Conservation (phyloP, 306 rosid species). For the Fragaria nilgerrensis region DNA sequence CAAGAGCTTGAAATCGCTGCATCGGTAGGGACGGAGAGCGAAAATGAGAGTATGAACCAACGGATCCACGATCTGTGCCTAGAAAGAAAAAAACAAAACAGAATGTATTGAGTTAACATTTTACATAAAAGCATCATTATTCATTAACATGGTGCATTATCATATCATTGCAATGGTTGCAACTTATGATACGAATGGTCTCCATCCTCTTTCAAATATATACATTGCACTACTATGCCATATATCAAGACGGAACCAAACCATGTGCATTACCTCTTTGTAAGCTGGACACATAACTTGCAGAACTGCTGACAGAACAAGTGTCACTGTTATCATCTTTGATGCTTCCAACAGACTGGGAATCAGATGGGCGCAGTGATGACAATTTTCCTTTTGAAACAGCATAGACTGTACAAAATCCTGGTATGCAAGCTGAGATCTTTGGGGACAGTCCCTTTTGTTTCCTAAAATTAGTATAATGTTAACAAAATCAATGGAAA, state of each 20-base stretch:
- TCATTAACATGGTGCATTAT: background rate
- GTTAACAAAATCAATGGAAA: slow-evolving; percentile 6
- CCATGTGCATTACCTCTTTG: slow-evolving; percentile 52
- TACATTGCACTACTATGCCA: background rate
- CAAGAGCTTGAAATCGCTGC: slow-evolving; percentile 82
- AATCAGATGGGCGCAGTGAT: slow-evolving; percentile 57
- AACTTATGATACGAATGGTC: background rate
- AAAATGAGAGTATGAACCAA: slow-evolving; percentile 42
- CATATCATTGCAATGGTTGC: background rate
- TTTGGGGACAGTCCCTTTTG: slow-evolving; percentile 56
- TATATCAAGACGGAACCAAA: slow-evolving; percentile 18
- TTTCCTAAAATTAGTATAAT: slow-evolving; percentile 50
- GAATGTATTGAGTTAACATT: background rate
- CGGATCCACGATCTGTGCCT: slow-evolving; percentile 54
- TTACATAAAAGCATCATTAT: background rate
- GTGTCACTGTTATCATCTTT: slow-evolving; percentile 55
- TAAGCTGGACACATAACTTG: slow-evolving; percentile 48
- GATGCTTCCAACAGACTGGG: slow-evolving; percentile 39
- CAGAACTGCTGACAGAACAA: slow-evolving; percentile 53
- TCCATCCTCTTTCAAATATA: background rate
- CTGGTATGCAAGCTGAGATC: slow-evolving; percentile 68
- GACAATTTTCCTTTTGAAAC: slow-evolving; percentile 76
- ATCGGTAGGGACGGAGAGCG: slow-evolving; percentile 59
- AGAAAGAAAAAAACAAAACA: background rate
- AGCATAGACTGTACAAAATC: slow-evolving; percentile 75